Base-by-base conservation (phyloP, 257 asterid species). In the Galeopsis tetrahit region DNA sequence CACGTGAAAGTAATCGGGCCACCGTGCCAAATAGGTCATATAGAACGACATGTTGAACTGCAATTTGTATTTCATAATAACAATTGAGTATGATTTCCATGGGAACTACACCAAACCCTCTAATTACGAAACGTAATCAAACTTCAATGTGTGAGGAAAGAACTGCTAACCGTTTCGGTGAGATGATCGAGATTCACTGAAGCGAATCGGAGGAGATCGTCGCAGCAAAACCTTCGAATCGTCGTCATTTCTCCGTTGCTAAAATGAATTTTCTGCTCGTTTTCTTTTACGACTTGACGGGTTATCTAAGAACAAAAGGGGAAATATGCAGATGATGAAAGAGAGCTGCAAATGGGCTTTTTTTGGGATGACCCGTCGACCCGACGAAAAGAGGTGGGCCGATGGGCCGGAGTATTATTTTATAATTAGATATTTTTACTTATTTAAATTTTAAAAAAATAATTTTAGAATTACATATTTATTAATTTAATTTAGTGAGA, bases 1-100 rank as follows among this genome's bases (percentile, higher is more conserved):
- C 5, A 91, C 97, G 42, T 91, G 96, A 60, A 94, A 94, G 78
- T 92, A 95, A 77, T 95, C 96, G 3, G 99, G 99, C 99, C 96
- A 95, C 72, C 97, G 86, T 5, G 98, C 98, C 90, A 95, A 70
- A 85, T 95, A 92, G 6, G 96, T 92, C 98, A 95, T 90, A 61
- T 92, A 92, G 75, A 95, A 92, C 60, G 97, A 82, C 89, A 86
- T 84, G 55, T 84, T 86, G 82, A 86, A 86, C 89, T 86, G 89
- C 67, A 68, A 60, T 72, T 44, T 11, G 15, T 5, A 66, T 56
- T 36, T 57, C 49, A 59, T 7, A 17, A 9, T 10, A 17, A 33
- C 32, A 44, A 2, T 38, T 43, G 5, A 49, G 0, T 32, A 53
- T 0, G 62, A 62, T 11, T 40, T 63, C 44, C 31, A 49, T 10